Evolutionary conservation across 192 early-diverging fungal genomes (phyloP), one percentile per base, ranked within the genome.

Genomic region (Phycomyces blakesleeanus): DNA sequence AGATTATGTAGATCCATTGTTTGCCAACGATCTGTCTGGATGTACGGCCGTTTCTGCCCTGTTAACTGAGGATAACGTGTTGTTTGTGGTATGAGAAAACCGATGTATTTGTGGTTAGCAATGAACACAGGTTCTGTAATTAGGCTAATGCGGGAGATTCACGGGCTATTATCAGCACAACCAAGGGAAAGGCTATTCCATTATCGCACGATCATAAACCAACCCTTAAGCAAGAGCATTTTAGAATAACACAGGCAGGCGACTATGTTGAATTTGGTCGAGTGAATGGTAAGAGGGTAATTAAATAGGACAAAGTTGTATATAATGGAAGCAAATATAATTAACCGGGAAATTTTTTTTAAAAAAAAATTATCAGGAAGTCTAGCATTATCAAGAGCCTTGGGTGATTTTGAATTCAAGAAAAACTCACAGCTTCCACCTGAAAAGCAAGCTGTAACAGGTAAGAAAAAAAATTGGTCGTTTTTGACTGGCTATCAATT

Each of bases 401-500:
- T 99, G 56, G 97, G 97, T 27, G 97, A 99, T 73, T 97, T 95
- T 82, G 94, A 95, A 75, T 99, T 99, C 80, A 99, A 99, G 78
- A 79, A 87, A 66, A 92, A 92, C 75, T 38, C 73, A 1, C 74
- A 83, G 51, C 74, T 97, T 40, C 71, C 87, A 21, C 71, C 88
- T 61, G 93, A 97, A 66, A 75, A 94, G 64, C 97, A 99, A 79
- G 85, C 94, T 22, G 97, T 99, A 25, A 99, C 97, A 29, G 78
- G 81, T 85, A 66, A 55, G 27, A 20, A 14, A 44, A 20, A 47
- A 1, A 39, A 25, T 42, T 20, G 11, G 8, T 42, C 26, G n/a
- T n/a, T n/a, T n/a, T n/a, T n/a, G n/a, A n/a, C n/a, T n/a, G n/a
- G n/a, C n/a, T n/a, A n/a, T n/a, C n/a, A n/a, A n/a, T n/a, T n/a